Conservation (phyloP, 257 asterid species). For the Rehmannia glutinosa region DNA sequence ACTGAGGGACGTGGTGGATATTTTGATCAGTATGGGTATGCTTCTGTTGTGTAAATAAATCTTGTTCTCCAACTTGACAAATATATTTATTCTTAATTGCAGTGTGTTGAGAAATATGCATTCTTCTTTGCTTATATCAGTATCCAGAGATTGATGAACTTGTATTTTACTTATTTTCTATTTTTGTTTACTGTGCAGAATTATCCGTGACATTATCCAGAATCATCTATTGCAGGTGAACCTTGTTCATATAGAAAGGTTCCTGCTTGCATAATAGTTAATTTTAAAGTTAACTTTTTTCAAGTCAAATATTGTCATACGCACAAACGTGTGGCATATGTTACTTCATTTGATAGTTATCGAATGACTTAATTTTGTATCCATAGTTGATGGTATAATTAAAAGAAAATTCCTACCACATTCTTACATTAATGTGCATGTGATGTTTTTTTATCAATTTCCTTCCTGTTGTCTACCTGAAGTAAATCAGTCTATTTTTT, state of each 20-base stretch:
- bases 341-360: slow-evolving; percentile 1
- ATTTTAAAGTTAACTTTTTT: neutral
- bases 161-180: neutral
- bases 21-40: slow-evolving; percentile 96
- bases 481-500: slow-evolving; percentile 1
- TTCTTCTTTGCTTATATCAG: slow-evolving; percentile 3
- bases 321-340: neutral
- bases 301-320: neutral
- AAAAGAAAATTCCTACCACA: neutral
- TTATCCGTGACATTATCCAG: slow-evolving; percentile 90
- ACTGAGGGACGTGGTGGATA: slow-evolving; percentile 99
- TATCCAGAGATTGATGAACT: neutral
- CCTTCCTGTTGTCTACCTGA: neutral
- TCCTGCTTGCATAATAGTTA: slow-evolving; percentile 1
- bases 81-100: neutral
- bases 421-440: neutral
- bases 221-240: slow-evolving; percentile 88
- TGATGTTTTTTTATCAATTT: neutral
- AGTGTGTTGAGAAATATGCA: too few species aligned
- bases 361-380: slow-evolving; percentile 7
- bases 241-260: slow-evolving; percentile 8
- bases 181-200: slow-evolving; percentile 47
- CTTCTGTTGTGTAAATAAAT: slow-evolving; percentile 14
- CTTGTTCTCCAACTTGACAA: slow-evolving; percentile 3
- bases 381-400: neutral